Conservation (phyloP, 202 grass and related monocot species). For the Schoenoplectus triqueter region DNA sequence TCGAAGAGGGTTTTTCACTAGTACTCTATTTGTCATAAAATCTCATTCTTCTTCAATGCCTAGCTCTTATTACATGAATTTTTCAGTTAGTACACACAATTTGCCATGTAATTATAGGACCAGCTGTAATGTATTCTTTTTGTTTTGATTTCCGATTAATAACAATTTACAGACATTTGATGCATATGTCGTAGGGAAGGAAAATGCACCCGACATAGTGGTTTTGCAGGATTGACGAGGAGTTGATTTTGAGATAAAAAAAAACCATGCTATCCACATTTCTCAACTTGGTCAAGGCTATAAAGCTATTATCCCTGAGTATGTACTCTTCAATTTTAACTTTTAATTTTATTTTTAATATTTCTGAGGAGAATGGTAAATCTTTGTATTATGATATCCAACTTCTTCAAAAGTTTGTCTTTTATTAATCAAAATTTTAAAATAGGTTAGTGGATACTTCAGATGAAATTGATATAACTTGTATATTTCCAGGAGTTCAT, state of each 20-base stretch:
- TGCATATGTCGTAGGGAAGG: slow-evolving; percentile 92
- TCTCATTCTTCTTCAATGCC: neutral
- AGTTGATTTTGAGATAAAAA: slow-evolving; percentile 95
- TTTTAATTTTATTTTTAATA: neutral
- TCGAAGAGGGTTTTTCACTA: neutral
- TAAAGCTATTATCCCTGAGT: slow-evolving; percentile 94
- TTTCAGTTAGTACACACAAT: neutral
- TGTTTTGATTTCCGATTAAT: neutral
- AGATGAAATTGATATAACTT: neutral
- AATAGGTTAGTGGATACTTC: neutral
- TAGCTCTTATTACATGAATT: neutral
- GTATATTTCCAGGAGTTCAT: neutral
- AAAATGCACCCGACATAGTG: slow-evolving; percentile 88
- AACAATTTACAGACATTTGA: slow-evolving; percentile 67
- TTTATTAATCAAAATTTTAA: neutral
- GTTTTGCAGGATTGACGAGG: slow-evolving; percentile 99
- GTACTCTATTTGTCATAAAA: neutral
- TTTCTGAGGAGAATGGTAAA: neutral
- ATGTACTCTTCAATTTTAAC: slow-evolving; percentile 33
- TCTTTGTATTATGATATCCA: neutral
- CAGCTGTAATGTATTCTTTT: neutral
- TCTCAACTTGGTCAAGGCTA: slow-evolving; percentile 84
- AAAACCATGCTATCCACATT: slow-evolving; percentile 73
- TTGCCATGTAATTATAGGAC: neutral
- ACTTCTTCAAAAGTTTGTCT: neutral